phyloP scores from a whole-genome alignment of 176 grass and related monocot species.

The Juncus effusus region DNA sequence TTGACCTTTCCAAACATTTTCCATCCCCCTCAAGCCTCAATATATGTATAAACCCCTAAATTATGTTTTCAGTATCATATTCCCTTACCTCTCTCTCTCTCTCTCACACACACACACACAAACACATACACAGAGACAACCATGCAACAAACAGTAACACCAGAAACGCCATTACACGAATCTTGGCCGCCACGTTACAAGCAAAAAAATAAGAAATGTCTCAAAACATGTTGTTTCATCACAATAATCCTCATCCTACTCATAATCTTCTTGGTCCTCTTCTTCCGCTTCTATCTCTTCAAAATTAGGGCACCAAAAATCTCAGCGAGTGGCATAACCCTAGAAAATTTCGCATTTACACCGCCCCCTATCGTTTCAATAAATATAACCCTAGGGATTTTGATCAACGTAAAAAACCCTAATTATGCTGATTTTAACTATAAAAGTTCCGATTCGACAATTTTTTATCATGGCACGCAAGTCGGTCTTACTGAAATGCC shows the following conservation, averaged over 20 bases:
- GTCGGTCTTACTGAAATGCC: conserved; percentile 46
- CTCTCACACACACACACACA: no score
- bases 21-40: not conserved
- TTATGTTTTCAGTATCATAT: no score
- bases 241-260: conserved; percentile 19
- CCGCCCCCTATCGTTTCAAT: conserved; percentile 25
- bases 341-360: conserved; percentile 32
- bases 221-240: conserved; percentile 26
- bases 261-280: conserved; percentile 33
- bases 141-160: conserved; percentile 6
- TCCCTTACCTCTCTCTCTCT: no score
- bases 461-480: conserved; percentile 54
- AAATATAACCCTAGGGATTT: conserved; percentile 25
- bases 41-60: no score
- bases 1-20: not conserved
- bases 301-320: conserved; percentile 43
- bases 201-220: conserved; percentile 8
- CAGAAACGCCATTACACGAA: conserved; percentile 9
- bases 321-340: conserved; percentile 28
- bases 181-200: conserved; percentile 1
- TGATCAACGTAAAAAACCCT: conserved; percentile 54
- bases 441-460: conserved; percentile 19
- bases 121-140: not conserved
- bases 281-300: conserved; percentile 52
- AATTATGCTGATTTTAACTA: conserved; percentile 56